These are phyloP conservation scores for Talaromyces marneffei DNA, from an alignment of 2,329 filamentous ascomycete genomes.

Conservation along the genomic window DNA sequence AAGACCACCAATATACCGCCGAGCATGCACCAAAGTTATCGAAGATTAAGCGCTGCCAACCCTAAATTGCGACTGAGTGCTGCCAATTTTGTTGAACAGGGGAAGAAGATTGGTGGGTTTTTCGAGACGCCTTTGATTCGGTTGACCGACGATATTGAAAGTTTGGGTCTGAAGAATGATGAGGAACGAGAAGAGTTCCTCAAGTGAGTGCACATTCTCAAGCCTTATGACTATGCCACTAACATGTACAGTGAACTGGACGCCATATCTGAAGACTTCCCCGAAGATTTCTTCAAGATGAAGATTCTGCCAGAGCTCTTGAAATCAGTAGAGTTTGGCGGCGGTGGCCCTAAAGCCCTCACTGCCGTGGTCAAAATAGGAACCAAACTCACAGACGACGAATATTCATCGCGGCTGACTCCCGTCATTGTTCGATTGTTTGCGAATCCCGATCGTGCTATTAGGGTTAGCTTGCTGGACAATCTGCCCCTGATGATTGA, in stretches of 20 bases:
- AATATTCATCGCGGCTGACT: conserved; percentile 77
- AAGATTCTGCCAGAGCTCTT: conserved; percentile 91
- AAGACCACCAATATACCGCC: conserved; percentile 82
- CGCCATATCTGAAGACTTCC: conserved; percentile 83
- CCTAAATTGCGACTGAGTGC: conserved; percentile 83
- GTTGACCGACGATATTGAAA: conserved; percentile 87
- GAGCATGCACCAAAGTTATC: conserved; percentile 86
- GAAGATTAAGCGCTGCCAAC: conserved; percentile 78
- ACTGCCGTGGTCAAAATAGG: conserved; percentile 85
- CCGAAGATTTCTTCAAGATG: conserved; percentile 96
- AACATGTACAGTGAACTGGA: conserved; percentile 60
- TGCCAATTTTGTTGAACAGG: conserved; percentile 83
- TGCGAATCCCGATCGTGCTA: conserved; percentile 81
- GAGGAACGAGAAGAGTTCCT: conserved; percentile 80
- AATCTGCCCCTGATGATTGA: conserved; percentile 89
- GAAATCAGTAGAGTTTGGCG: conserved; percentile 98
- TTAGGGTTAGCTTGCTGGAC: conserved; percentile 85
- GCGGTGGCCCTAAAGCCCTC: conserved; percentile 88
- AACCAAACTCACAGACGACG: conserved; percentile 77
- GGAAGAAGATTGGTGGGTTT: conserved; percentile 72
- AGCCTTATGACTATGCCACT: conserved; percentile 14
- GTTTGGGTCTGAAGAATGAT: conserved; percentile 79
- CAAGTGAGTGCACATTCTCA: conserved; percentile 44
- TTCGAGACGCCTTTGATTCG: conserved; percentile 92
- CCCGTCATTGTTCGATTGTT: conserved; percentile 86